A percentile compares a stretch with the other conserved stretches of the same genome.
Conservation (phyloP, 768 basidiomycete species). For the Cyclocybe aegerita region DNA sequence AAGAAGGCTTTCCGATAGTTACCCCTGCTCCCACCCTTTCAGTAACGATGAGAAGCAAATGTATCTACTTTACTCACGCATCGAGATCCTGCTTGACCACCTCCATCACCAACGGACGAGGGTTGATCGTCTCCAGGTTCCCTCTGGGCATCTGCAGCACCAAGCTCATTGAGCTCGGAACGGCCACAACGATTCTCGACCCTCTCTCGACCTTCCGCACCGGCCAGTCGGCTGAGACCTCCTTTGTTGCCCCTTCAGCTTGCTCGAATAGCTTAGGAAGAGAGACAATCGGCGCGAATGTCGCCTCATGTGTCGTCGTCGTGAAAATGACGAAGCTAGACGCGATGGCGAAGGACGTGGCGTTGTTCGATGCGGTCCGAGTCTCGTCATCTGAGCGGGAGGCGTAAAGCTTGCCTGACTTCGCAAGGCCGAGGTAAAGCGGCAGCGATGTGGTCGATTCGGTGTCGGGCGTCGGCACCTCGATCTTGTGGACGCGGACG, state of each 20-base stretch:
- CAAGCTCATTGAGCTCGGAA: constrained; percentile 84
- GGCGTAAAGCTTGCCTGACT: constrained; percentile 64
- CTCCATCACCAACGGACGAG: constrained; percentile 86
- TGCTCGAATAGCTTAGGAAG: constrained; percentile 26
- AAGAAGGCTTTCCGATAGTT: constrained; percentile 86
- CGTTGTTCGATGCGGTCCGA: constrained; percentile 46
- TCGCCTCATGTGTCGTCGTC: constrained; percentile 76
- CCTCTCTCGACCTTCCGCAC: constrained; percentile 86
- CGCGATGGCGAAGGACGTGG: constrained; percentile 71
- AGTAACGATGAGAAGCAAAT: background rate
- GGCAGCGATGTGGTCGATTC: constrained; percentile 9
- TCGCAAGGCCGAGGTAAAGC: constrained; percentile 64
- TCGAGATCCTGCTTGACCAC: constrained; percentile 78
- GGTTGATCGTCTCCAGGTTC: constrained; percentile 94
- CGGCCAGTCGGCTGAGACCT: constrained; percentile 48
- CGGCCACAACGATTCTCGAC: constrained; percentile 82
- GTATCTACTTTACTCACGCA: constrained; percentile 44
- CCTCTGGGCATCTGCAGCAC: constrained; percentile 98
- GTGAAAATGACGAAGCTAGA: constrained; percentile 84
- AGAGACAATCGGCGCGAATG: constrained; percentile 61
- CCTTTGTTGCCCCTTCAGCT: constrained; percentile 23
- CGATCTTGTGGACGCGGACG: constrained; percentile 37
- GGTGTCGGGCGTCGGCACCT: constrained; percentile 12
- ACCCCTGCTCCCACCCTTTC: constrained; percentile 42
- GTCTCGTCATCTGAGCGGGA: constrained; percentile 29